phyloP scores from a whole-genome alignment of 805 yeast species.

The Barnettozyma siamensis region DNA sequence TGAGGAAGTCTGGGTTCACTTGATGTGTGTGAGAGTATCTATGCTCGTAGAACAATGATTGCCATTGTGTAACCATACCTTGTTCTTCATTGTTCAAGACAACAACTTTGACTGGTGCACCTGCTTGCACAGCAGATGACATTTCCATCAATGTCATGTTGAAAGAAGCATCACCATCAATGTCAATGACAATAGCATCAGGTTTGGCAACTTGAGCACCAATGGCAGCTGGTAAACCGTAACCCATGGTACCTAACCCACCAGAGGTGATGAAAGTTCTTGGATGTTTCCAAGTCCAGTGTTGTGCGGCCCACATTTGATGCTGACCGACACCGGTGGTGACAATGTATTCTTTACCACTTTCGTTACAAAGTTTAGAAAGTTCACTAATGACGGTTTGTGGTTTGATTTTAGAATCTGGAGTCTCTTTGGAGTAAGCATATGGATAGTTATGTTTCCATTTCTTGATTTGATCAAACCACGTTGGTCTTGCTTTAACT shows the following conservation, averaged over 20 bases:
- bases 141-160: slow-evolving; percentile 95
- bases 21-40: slow-evolving; percentile 98
- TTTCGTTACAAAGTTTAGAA: slow-evolving; percentile 59
- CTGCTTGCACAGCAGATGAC: slow-evolving; percentile 90
- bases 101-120: slow-evolving; percentile 83
- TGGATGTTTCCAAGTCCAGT: slow-evolving; percentile 90
- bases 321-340: slow-evolving; percentile 99
- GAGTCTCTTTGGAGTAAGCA: slow-evolving; percentile 72
- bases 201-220: slow-evolving; percentile 98
- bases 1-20: slow-evolving; percentile 87
- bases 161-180: slow-evolving; percentile 99
- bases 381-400: slow-evolving; percentile 84
- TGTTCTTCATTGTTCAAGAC: slow-evolving; percentile 96
- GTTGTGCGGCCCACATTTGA: slow-evolving; percentile 99
- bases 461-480: slow-evolving; percentile 67
- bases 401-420: slow-evolving; percentile 79
- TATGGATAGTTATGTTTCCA: slow-evolving; percentile 91
- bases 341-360: slow-evolving; percentile 71
- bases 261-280: slow-evolving; percentile 96
- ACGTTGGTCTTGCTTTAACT: slow-evolving; percentile 65
- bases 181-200: slow-evolving; percentile 90
- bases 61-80: slow-evolving; percentile 99
- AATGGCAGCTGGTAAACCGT: slow-evolving; percentile 94
- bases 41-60: slow-evolving; percentile 92
- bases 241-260: slow-evolving; percentile 99